Conservation (phyloP, 2,329 filamentous ascomycete species). For the Basipetospora sp. region DNA sequence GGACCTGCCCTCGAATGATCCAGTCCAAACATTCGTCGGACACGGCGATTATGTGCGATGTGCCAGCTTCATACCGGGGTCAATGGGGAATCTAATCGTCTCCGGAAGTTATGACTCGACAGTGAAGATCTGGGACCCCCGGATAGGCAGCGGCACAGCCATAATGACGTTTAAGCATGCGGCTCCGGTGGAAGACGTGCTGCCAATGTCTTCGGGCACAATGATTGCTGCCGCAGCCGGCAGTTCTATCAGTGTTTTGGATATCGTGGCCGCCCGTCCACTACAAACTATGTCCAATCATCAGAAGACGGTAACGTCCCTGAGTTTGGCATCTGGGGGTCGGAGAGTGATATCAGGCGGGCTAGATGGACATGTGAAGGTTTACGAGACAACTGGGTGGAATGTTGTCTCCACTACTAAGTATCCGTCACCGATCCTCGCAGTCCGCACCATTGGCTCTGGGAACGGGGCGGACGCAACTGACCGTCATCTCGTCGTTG, state of each 20-base stretch:
- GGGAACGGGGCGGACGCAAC: slow-evolving; percentile 34
- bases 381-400: slow-evolving; percentile 89
- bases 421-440: slow-evolving; percentile 81
- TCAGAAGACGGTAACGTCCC: slow-evolving; percentile 89
- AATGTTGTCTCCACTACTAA: slow-evolving; percentile 92
- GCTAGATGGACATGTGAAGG: slow-evolving; percentile 89
- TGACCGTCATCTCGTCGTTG: slow-evolving; percentile 87
- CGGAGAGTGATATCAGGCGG: slow-evolving; percentile 73
- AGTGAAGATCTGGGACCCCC: slow-evolving; percentile 83
- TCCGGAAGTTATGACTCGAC: slow-evolving; percentile 92
- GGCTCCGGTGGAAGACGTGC: slow-evolving; percentile 76
- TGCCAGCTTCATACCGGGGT: slow-evolving; percentile 69
- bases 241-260: slow-evolving; percentile 77
- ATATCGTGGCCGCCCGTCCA: slow-evolving; percentile 80
- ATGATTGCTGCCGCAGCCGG: slow-evolving; percentile 73
- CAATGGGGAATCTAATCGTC: slow-evolving; percentile 59
- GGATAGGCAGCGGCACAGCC: slow-evolving; percentile 47
- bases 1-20: slow-evolving; percentile 73
- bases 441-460: slow-evolving; percentile 54
- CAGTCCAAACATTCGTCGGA: slow-evolving; percentile 64
- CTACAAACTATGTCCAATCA: slow-evolving; percentile 81
- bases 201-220: slow-evolving; percentile 74
- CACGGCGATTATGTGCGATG: slow-evolving; percentile 86
- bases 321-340: slow-evolving; percentile 68
- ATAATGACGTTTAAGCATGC: slow-evolving; percentile 92